Percentiles rank a stretch among this genome's conserved stretches.
phyloP scores from a whole-genome alignment of 805 yeast genomes.

The Wickerhamiella parazyma region DNA sequence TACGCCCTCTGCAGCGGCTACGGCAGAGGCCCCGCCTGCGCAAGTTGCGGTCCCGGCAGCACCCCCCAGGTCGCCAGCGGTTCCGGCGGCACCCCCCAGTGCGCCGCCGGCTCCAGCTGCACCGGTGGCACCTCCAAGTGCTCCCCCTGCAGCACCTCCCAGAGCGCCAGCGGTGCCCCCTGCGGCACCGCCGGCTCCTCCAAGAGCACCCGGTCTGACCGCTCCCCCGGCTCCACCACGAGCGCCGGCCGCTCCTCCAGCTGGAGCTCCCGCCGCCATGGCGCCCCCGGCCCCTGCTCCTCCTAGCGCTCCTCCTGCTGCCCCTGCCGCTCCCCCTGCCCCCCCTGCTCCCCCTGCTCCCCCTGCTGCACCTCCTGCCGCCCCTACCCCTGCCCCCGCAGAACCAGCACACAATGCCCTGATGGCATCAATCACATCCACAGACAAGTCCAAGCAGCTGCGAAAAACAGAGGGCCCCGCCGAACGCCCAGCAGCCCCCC shows the following conservation, averaged over 20 bases:
- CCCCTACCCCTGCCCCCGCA: slow-evolving; percentile 10
- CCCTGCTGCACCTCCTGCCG: slow-evolving; percentile 15
- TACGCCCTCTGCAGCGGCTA: not conserved
- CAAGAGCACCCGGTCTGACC: slow-evolving; percentile 6
- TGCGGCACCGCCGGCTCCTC: not conserved
- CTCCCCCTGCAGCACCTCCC: slow-evolving; percentile 1
- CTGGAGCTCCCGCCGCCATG: slow-evolving; percentile 16
- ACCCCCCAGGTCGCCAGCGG: not conserved
- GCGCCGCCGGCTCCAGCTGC: slow-evolving; percentile 1
- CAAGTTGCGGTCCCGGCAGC: not conserved
- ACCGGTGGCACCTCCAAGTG: not conserved
- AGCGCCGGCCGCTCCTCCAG: slow-evolving; percentile 7
- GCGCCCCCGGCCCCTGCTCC: too few species aligned
- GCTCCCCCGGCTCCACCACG: slow-evolving; percentile 11
- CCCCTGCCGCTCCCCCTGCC: slow-evolving; percentile 17
- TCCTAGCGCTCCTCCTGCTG: slow-evolving; percentile 16
- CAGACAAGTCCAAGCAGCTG: slow-evolving; percentile 51
- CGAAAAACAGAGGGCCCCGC: slow-evolving; percentile 61
- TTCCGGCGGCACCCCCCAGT: slow-evolving; percentile 2
- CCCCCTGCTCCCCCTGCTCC: slow-evolving; percentile 22
- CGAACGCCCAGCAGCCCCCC: slow-evolving; percentile 60
- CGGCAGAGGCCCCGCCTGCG: not conserved
- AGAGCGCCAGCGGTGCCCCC: slow-evolving; percentile 1
- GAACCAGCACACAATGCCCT: slow-evolving; percentile 30
- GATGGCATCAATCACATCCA: slow-evolving; percentile 70